Evolutionary conservation across 2,329 filamentous ascomycete species (phyloP), one percentile per base, ranked within the genome.

Genomic region (Arthroderma sp.): DNA sequence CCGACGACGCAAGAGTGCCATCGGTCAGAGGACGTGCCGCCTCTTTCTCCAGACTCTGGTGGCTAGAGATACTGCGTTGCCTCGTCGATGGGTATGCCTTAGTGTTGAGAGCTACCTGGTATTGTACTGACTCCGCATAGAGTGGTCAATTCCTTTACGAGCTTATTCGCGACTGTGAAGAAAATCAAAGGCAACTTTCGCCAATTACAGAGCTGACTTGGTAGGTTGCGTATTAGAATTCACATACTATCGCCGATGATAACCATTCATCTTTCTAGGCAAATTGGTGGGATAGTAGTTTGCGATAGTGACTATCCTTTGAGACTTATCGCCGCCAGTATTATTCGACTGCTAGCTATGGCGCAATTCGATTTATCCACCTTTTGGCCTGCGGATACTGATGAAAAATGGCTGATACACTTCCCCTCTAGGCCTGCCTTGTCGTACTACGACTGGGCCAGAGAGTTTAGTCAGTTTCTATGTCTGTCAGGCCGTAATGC

Each of bases 81-180:
- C 45, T 15, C 43, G 50, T 8, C 52, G 51, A 52, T 47, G 54
- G 49, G 55, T 59, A 49, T 40, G 42, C 32, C 10, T 10, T 3
- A 31, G 4, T 30, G 6, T 5, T n/a, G 4, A 36, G 27, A 5
- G 27, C 32, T 37, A 9, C 34, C 10, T 36, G 31, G 11, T 29
- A 31, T 6, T 29, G 39, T n/a, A 29, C 51, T 55, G 28, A 55
- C 10, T 8, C 10, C 29, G 34, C 31, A 28, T 28, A 60, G 57
- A 49, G 50, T 15, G 57, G 56, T 1, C 57, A 55, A 37, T 40
- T 53, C 10, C 37, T 59, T 4, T 40, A 52, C 10, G 56, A 59
- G 42, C 30, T 55, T 15, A 27, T 56, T 3, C 42, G 44, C 6
- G 48, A 49, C 8, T 50, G 46, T 28, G 27, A 50, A 10, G 42